phyloP scores from a whole-genome alignment of 768 basidiomycete species.

The Auricularia sp. region DNA sequence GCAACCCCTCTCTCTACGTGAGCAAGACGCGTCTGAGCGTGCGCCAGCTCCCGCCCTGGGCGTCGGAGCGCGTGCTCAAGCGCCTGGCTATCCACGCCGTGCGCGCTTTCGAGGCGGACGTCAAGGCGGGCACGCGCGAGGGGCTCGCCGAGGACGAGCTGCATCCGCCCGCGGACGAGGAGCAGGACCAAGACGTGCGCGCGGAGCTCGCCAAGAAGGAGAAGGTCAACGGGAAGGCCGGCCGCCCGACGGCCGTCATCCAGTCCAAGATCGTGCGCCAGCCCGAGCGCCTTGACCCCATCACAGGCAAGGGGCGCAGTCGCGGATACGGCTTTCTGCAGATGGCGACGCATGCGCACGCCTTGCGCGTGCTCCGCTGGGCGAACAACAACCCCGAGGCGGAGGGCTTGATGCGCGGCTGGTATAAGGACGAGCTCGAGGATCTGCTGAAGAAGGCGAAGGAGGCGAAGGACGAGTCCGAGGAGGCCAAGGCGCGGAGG shows the following conservation, averaged over 20 bases:
- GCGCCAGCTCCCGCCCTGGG: constrained; percentile 85
- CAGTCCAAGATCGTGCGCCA: constrained; percentile 92
- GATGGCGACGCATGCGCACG: constrained; percentile 79
- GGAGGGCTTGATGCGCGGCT: constrained; percentile 52
- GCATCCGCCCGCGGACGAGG: constrained; percentile 14
- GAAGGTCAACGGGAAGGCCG: constrained; percentile 23
- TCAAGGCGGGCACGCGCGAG: constrained; percentile 48
- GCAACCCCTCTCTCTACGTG: constrained; percentile 89
- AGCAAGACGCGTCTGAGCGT: constrained; percentile 90
- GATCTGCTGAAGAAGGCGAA: constrained; percentile 38
- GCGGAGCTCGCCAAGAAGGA: constrained; percentile 22
- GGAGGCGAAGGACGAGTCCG: constrained; percentile 36
- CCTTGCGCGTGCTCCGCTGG: constrained; percentile 85
- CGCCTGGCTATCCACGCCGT: constrained; percentile 76
- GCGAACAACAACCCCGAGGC: constrained; percentile 80
- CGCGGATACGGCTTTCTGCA: constrained; percentile 97
- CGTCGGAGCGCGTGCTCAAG: constrained; percentile 82
- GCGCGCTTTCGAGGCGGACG: constrained; percentile 71
- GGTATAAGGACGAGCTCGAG: constrained; percentile 77
- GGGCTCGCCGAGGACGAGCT: constrained; percentile 66
- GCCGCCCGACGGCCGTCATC: constrained; percentile 47
- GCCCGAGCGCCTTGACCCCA: constrained; percentile 75
- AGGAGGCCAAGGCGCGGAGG: constrained; percentile 31
- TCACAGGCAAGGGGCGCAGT: constrained; percentile 79
- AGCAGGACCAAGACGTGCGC: constrained; percentile 18